Evolutionary conservation across 331 rosid genomes (phyloP).

Genomic region (Saraca asoca): DNA sequence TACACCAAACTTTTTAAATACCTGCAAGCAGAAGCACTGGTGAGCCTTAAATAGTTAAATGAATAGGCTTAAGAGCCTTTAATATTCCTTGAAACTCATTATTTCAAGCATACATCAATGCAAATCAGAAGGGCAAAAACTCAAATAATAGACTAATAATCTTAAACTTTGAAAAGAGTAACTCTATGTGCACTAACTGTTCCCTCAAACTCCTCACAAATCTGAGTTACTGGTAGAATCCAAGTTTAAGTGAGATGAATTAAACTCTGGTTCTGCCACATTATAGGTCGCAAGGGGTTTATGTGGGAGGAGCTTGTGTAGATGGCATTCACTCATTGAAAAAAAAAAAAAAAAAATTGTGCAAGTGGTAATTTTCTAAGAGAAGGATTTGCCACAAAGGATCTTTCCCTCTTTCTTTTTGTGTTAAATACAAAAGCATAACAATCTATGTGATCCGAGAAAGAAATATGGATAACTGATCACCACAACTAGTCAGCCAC

Average conservation of each 20-base stretch:
- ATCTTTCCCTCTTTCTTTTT: background rate
- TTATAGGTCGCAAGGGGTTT: too few species aligned
- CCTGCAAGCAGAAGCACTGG: conserved; percentile 57
- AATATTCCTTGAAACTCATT: conserved; percentile 1
- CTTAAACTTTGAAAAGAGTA: background rate
- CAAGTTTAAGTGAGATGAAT: too few species aligned
- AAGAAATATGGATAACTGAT: background rate
- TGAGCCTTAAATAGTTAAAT: conserved; percentile 25
- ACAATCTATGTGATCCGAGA: background rate
- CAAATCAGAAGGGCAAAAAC: conserved; percentile 17
- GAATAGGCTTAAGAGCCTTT: background rate
- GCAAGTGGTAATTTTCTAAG: background rate
- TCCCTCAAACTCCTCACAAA: too few species aligned
- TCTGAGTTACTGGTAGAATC: too few species aligned
- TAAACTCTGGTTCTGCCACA: too few species aligned
- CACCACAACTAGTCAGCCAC: background rate
- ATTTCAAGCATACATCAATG: conserved; percentile 6
- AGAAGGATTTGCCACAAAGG: too few species aligned
- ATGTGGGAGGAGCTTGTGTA: too few species aligned
- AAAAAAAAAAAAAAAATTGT: too few species aligned
- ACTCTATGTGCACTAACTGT: too few species aligned
- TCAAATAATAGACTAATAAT: background rate
- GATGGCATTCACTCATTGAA: too few species aligned
- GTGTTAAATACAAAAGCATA: background rate
- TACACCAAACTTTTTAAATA: conserved; percentile 73